phyloP scores from a whole-genome alignment of 2,329 filamentous ascomycete genomes.

The Phaeomoniella chlamydospora region DNA sequence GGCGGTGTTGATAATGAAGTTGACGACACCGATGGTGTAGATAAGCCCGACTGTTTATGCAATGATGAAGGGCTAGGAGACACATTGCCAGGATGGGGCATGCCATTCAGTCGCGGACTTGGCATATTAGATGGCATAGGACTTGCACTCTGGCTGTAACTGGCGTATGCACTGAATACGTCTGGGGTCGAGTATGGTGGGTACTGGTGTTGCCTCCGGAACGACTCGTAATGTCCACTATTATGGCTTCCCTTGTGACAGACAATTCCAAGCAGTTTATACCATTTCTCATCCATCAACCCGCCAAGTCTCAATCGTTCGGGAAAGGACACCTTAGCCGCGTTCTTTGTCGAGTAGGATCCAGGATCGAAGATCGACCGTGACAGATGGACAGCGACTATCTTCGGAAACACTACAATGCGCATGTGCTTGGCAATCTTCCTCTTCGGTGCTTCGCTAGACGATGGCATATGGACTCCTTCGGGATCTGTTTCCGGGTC shows the following conservation, averaged over 20 bases:
- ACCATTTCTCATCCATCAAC: constrained; percentile 61
- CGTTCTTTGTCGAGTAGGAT: constrained; percentile 74
- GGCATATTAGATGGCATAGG: constrained; percentile 33
- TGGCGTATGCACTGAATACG: constrained; percentile 59
- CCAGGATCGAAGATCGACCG: constrained; percentile 78
- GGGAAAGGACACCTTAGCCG: constrained; percentile 84
- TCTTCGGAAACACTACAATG: constrained; percentile 74
- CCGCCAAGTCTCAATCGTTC: constrained; percentile 74
- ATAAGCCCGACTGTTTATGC: constrained; percentile 2
- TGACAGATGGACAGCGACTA: constrained; percentile 83
- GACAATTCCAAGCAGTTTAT: constrained; percentile 73
- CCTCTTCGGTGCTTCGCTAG: constrained; percentile 60
- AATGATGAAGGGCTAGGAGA: constrained; percentile 6
- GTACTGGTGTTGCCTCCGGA: constrained; percentile 68
- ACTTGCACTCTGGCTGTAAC: constrained; percentile 49
- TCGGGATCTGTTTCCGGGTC: constrained; percentile 68
- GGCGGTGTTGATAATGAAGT: constrained; percentile 5
- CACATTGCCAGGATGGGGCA: constrained; percentile 15
- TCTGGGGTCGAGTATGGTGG: constrained; percentile 72
- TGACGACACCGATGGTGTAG: constrained; percentile 9
- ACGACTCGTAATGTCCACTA: constrained; percentile 94
- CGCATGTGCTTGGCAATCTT: constrained; percentile 78
- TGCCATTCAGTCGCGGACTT: constrained; percentile 31
- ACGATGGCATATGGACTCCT: constrained; percentile 60
- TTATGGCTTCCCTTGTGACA: constrained; percentile 93